Conservation (phyloP, 805 yeast genomes). For the Candida manassasensis region DNA sequence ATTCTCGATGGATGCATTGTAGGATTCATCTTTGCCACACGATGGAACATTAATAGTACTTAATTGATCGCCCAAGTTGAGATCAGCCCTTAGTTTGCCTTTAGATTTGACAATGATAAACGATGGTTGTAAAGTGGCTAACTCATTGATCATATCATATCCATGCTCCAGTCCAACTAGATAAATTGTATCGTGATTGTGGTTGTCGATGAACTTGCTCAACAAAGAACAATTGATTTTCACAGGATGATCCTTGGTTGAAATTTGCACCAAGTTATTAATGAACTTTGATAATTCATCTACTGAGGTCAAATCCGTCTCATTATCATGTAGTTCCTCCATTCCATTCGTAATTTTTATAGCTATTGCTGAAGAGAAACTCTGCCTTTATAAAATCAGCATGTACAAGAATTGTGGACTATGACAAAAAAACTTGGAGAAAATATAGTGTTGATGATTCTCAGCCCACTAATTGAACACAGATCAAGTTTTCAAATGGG, state of each 20-base stretch:
- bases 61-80: conserved; percentile 25
- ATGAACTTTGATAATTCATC: conserved; percentile 7
- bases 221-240: conserved; percentile 5
- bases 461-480: neutral
- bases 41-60: conserved; percentile 33
- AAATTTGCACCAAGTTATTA: conserved; percentile 7
- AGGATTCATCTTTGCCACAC: conserved; percentile 1
- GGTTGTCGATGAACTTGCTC: conserved; percentile 15
- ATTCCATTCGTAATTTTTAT: too few relatives aligned
- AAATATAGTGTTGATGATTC: neutral
- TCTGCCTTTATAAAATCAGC: too few relatives aligned
- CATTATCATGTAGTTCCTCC: too few relatives aligned
- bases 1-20: conserved; percentile 34
- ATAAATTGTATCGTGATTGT: conserved; percentile 18
- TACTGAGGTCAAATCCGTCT: neutral
- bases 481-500: too few relatives aligned
- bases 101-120: conserved; percentile 42
- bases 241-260: conserved; percentile 1
- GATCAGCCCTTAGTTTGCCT: conserved; percentile 20
- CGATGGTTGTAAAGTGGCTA: conserved; percentile 14
- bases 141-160: conserved; percentile 9
- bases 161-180: conserved; percentile 11
- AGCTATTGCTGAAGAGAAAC: too few relatives aligned
- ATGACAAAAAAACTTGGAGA: neutral
- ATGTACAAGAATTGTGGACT: too few relatives aligned